Conservation (phyloP, 106 monocot species). For the Platanthera zijinensis region DNA sequence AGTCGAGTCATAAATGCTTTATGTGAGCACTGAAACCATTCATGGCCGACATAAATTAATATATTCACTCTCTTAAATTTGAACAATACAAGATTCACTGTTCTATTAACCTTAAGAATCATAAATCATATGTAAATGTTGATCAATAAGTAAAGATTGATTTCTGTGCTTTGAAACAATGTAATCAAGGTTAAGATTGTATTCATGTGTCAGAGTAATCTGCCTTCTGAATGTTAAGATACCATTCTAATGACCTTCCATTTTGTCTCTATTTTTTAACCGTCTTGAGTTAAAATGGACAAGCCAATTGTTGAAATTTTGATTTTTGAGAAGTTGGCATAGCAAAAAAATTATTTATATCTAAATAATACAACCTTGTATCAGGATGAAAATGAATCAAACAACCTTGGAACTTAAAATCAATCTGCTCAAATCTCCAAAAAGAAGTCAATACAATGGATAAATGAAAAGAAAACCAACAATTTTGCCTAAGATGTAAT, state of each 20-base stretch:
- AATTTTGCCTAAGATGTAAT: neutral
- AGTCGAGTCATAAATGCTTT: neutral
- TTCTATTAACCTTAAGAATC: conserved; percentile 1
- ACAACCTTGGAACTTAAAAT: neutral
- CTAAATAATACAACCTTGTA: neutral
- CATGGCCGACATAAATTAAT: neutral
- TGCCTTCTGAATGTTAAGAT: neutral
- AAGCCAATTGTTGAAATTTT: neutral
- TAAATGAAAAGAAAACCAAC: no score
- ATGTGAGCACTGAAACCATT: neutral
- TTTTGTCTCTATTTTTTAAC: neutral
- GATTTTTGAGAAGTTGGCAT: neutral
- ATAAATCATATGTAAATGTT: neutral
- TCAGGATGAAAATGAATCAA: neutral
- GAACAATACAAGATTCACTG: neutral
- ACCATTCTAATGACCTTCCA: neutral
- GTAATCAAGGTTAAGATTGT: neutral
- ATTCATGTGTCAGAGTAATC: neutral
- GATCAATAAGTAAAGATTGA: neutral
- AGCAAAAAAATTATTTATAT: neutral
- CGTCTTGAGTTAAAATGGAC: neutral
- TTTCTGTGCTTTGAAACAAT: neutral
- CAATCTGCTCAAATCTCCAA: neutral
- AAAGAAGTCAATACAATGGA: neutral
- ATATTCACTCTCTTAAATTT: neutral